Percentiles rank a stretch among this genome's conserved stretches.
Conservation (phyloP, 1,139 yeast species). For the Suhomyces bokatorum region DNA sequence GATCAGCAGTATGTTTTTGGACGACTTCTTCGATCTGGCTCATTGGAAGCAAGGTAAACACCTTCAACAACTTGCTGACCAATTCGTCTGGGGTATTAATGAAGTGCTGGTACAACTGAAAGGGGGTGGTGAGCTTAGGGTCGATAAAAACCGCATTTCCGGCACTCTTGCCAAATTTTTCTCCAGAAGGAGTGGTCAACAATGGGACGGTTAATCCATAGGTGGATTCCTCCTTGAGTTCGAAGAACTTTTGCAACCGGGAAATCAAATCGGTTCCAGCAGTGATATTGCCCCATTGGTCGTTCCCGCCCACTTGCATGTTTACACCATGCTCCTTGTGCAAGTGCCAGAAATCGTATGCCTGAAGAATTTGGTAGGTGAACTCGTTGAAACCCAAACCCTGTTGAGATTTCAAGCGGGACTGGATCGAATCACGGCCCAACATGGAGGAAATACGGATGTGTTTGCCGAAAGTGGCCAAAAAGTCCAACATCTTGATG, state of each 20-base stretch:
- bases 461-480: constrained; percentile 74
- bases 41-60: constrained; percentile 77
- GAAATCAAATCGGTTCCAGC: constrained; percentile 91
- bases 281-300: constrained; percentile 97
- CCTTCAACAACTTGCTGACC: constrained; percentile 64
- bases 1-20: constrained; percentile 53
- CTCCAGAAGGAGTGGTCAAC: constrained; percentile 85
- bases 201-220: constrained; percentile 90
- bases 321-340: constrained; percentile 59
- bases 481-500: constrained; percentile 71
- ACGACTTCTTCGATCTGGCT: constrained; percentile 55
- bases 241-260: constrained; percentile 43
- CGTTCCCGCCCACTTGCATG: constrained; percentile 93
- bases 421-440: constrained; percentile 82
- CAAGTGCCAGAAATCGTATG: constrained; percentile 89
- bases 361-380: constrained; percentile 88
- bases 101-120: constrained; percentile 82
- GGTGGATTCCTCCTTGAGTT: constrained; percentile 25
- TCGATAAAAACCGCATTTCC: constrained; percentile 95
- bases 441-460: constrained; percentile 87
- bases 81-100: constrained; percentile 79
- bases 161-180: constrained; percentile 94
- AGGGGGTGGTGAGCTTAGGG: constrained; percentile 69
- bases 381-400: constrained; percentile 95
- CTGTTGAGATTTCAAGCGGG: constrained; percentile 62